Evolutionary conservation across 1,284 basidiomycete species (phyloP).

Genomic region (Xerocomus amazonicus): DNA sequence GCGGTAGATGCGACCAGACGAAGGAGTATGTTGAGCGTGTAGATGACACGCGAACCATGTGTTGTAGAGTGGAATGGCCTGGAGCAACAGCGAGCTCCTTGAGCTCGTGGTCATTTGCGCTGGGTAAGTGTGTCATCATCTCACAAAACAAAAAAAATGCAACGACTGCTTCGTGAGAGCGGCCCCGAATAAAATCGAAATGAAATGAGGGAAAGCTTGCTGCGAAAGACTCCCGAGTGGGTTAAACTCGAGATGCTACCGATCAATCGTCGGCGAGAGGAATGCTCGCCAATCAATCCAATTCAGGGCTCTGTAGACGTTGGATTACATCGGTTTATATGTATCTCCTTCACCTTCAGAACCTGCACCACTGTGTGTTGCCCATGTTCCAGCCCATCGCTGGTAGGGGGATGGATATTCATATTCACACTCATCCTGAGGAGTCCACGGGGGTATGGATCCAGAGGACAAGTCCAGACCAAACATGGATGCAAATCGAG

Average conservation of each 20-base stretch:
- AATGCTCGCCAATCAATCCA: conserved; percentile 18
- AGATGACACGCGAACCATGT: no score
- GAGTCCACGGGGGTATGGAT: conserved; percentile 13
- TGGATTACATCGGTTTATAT: conserved; percentile 28
- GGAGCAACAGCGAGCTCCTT: no score
- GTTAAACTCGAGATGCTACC: not conserved
- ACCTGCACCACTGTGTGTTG: conserved; percentile 20
- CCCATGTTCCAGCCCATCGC: conserved; percentile 33
- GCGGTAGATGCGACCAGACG: no score
- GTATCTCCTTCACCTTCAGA: conserved; percentile 19
- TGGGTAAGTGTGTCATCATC: no score
- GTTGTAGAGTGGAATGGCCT: no score
- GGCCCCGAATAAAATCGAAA: no score
- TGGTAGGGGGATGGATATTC: conserved; percentile 11
- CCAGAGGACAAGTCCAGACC: conserved; percentile 39
- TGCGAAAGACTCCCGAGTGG: no score
- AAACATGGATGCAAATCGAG: conserved; percentile 60
- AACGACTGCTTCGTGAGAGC: no score
- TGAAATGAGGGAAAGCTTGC: no score
- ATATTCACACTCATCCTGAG: conserved; percentile 16
- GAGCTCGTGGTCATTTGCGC: no score
- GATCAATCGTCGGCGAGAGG: not conserved
- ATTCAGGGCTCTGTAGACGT: conserved; percentile 10
- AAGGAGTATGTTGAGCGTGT: no score
- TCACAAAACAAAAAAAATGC: no score